phyloP scores from a whole-genome alignment of 2,329 filamentous ascomycete species.

The Microthyrium microscopicum region DNA sequence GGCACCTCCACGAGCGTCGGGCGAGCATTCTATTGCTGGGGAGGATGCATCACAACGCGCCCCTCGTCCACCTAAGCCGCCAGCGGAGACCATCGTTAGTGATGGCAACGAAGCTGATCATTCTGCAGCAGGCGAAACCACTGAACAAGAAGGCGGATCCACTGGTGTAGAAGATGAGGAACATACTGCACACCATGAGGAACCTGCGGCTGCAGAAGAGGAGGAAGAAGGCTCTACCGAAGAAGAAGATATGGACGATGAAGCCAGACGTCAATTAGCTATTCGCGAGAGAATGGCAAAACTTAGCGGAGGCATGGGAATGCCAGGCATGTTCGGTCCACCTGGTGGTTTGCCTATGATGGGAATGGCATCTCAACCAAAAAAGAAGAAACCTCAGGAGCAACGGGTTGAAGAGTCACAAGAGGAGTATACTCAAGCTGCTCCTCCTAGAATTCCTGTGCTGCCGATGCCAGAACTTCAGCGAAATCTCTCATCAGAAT shows the following conservation, averaged over 20 bases:
- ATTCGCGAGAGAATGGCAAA: constrained; percentile 92
- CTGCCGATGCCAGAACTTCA: constrained; percentile 54
- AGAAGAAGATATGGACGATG: constrained; percentile 70
- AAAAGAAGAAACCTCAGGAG: constrained; percentile 24
- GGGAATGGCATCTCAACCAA: constrained; percentile 22
- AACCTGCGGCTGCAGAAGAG: constrained; percentile 27
- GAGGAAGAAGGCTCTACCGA: constrained; percentile 35
- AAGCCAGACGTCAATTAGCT: constrained; percentile 70
- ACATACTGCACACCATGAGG: constrained; percentile 14
- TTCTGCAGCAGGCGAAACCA: constrained; percentile 43
- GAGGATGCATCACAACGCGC: too few species aligned
- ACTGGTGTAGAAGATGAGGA: constrained; percentile 56
- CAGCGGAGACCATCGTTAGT: constrained; percentile 29
- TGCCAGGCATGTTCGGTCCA: constrained; percentile 81
- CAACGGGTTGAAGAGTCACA: constrained; percentile 19
- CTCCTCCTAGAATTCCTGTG: constrained; percentile 32
- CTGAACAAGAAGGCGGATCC: constrained; percentile 43
- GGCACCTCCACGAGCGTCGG: constrained; percentile 19
- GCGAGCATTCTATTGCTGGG: constrained; percentile 17
- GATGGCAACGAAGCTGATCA: constrained; percentile 51
- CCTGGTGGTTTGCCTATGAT: constrained; percentile 50
- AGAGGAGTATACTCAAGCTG: constrained; percentile 29
- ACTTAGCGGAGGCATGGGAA: constrained; percentile 94
- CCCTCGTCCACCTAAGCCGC: constrained; percentile 18
- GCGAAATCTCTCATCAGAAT: constrained; percentile 11